Evolutionary conservation across 1,284 basidiomycete genomes (phyloP), one percentile per base, ranked within the genome.

Genomic region (Pseudomicrostroma phylloplanum): DNA sequence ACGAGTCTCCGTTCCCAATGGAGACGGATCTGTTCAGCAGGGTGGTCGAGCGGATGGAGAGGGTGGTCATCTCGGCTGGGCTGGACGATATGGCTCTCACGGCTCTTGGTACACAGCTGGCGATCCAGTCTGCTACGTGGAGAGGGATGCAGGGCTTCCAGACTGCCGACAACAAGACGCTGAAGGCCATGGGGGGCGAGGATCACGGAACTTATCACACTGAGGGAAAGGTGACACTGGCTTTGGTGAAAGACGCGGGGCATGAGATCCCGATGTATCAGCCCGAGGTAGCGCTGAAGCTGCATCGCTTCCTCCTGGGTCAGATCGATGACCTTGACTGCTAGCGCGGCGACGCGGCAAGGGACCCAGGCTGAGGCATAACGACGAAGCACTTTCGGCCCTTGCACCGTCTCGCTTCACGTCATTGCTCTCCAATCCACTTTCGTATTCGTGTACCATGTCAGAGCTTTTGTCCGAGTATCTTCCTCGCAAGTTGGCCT

Each of bases 111-210:
- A 65, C 65, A 0, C 57, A 67, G 1, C 69, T 77, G 4, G 63
- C 62, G 13, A 71, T 77, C 51, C 75, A 77, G 51, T 77, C 77
- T 65, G 70, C 73, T 69, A 77, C 77, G 15, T 79, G 74, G 74
- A 64, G 67, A 9, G 68, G 71, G 6, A 40, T 59, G 26, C 74
- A 72, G 65, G 77, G 77, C 36, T 77, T 79, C 68, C 68, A 71
- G 41, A 56, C 43, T 17, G 21, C 6, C 12, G 15, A 6, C 4
- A 6, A 6, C 43, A 19, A 58, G 2, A 61, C 62, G 12, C 69
- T 69, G n/a, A 68, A 57, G 9, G 58, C 62, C 1, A 57, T 69
- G 30, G 62, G 57, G 13, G 62, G 69, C 26, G 39, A 63, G n/a
- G 67, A 62, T 0, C 40, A 55, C 1, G 72, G 69, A 1, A 58